These are phyloP conservation scores for Fusarium floridanum DNA, from an alignment of 2,329 filamentous ascomycete genomes.

Conservation along the genomic window DNA sequence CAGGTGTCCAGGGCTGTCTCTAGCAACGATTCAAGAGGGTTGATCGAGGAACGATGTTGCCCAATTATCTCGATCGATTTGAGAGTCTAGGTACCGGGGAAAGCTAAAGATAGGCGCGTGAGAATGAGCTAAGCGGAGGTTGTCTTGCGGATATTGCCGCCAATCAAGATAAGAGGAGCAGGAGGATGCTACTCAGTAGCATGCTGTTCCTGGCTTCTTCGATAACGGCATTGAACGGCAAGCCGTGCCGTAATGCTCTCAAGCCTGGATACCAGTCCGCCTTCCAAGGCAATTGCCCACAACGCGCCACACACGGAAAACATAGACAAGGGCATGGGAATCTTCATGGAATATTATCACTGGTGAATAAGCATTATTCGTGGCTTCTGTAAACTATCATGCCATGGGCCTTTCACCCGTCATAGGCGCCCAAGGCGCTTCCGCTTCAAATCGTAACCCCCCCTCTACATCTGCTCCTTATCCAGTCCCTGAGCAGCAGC, in stretches of 20 bases:
- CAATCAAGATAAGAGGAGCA: background rate
- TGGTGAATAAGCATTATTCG: background rate
- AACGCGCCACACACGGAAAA: background rate
- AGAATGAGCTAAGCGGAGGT: background rate
- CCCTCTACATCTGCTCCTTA: background rate
- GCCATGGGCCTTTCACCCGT: background rate
- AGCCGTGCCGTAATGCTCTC: too few species aligned
- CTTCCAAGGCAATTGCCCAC: background rate
- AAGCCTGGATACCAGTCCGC: background rate
- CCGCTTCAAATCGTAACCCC: background rate
- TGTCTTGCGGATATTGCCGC: background rate
- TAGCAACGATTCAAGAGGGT: background rate
- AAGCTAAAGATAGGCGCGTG: background rate
- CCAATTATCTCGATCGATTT: background rate
- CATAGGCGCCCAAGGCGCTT: background rate
- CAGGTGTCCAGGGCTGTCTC: background rate
- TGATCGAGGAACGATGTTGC: background rate
- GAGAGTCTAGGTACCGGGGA: background rate
- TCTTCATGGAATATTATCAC: background rate
- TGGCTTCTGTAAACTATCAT: background rate
- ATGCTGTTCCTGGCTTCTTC: background rate
- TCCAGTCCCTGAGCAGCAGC: conserved; percentile 11
- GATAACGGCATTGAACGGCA: background rate
- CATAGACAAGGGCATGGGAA: background rate
- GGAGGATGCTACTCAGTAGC: background rate